These are phyloP conservation scores for Ramularia collo-cygni DNA, from an alignment of 2,329 filamentous ascomycete genomes.

Conservation along the genomic window DNA sequence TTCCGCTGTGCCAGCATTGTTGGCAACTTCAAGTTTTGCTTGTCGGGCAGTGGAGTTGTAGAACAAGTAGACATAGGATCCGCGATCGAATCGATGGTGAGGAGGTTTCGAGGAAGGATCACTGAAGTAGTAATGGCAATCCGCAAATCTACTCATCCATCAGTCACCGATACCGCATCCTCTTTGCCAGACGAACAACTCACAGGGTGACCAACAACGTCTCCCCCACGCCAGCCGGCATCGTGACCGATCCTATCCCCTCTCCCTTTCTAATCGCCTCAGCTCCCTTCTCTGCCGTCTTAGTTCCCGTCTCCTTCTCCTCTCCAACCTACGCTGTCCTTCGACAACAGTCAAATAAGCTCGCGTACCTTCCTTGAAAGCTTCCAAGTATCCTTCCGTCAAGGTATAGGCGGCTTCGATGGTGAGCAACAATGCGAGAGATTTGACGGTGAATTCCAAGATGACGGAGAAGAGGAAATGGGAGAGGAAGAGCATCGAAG, in stretches of 20 bases:
- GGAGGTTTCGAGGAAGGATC: constrained; percentile 59
- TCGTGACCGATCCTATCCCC: constrained; percentile 22
- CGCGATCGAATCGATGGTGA: constrained; percentile 76
- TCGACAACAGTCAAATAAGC: constrained; percentile 25
- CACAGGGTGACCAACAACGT: constrained; percentile 43
- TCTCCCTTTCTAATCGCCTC: too few relatives aligned
- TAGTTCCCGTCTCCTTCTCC: too few relatives aligned
- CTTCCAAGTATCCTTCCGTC: constrained; percentile 21
- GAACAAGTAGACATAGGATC: constrained; percentile 74
- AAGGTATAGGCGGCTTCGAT: constrained; percentile 10
- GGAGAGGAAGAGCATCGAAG: constrained; percentile 10
- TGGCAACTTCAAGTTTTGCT: constrained; percentile 69
- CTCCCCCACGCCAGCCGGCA: constrained; percentile 45
- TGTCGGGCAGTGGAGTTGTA: constrained; percentile 62
- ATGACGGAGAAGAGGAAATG: too few relatives aligned
- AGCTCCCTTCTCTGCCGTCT: too few relatives aligned
- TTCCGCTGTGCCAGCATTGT: constrained; percentile 64
- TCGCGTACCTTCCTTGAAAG: constrained; percentile 22
- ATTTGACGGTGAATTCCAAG: constrained; percentile 11
- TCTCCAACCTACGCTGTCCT: too few relatives aligned
- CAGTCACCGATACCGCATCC: not conserved
- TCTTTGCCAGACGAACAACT: constrained; percentile 16
- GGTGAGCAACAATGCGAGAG: constrained; percentile 12
- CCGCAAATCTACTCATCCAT: constrained; percentile 56
- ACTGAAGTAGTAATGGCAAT: constrained; percentile 72